Conservation (phyloP, 2,329 filamentous ascomycete species). For the Dothiorella sarmentorum region DNA sequence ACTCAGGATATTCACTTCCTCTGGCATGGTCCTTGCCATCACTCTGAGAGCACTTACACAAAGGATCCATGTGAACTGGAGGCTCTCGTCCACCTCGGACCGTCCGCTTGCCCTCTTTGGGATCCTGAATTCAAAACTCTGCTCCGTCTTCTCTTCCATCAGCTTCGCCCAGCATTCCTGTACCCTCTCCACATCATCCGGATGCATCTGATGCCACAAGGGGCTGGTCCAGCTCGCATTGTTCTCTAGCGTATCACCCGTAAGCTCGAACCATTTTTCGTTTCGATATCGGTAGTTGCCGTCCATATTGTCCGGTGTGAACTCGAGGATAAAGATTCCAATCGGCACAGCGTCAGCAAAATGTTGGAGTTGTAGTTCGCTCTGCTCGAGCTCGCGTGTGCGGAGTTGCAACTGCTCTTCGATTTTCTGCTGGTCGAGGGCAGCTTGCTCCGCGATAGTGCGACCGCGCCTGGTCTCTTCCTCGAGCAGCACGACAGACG, state of each 20-base stretch:
- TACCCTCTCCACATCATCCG: background rate
- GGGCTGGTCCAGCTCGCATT: constrained; percentile 7
- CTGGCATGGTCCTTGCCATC: background rate
- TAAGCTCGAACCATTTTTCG: constrained; percentile 20
- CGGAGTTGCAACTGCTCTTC: constrained; percentile 15
- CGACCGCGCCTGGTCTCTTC: constrained; percentile 28
- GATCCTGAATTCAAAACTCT: constrained; percentile 17
- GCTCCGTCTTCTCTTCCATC: constrained; percentile 9
- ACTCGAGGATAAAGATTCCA: constrained; percentile 16
- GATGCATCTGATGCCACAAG: constrained; percentile 13
- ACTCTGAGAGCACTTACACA: background rate
- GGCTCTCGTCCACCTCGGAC: constrained; percentile 1
- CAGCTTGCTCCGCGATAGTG: constrained; percentile 28
- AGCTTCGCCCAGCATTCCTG: constrained; percentile 5
- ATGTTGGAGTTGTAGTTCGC: constrained; percentile 15
- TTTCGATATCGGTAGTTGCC: constrained; percentile 19
- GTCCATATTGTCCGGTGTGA: constrained; percentile 15
- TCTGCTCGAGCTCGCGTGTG: constrained; percentile 13
- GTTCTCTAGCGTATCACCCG: constrained; percentile 9
- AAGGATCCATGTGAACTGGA: constrained; percentile 12
- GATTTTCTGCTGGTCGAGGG: constrained; percentile 33
- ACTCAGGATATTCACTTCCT: background rate
- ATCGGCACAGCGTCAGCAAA: constrained; percentile 17
- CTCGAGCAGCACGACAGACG: constrained; percentile 34
- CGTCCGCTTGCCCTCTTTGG: background rate